Base-by-base conservation (phyloP, 257 asterid genomes). In the Plantago ovata region DNA sequence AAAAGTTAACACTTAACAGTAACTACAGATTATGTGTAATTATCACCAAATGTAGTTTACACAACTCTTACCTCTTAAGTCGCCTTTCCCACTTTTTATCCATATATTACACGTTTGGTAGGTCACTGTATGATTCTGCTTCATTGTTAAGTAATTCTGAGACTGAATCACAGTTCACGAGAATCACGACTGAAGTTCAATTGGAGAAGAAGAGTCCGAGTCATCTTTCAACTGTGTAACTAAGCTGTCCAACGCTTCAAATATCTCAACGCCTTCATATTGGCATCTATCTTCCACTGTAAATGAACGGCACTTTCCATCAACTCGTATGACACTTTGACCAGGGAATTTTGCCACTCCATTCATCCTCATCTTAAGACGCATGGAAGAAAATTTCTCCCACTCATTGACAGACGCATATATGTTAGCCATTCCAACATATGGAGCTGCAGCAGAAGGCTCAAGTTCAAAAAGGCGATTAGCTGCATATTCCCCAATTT, bases 271-370 rank as follows among this genome's bases (percentile, higher is more conserved):
- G 20, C 87, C 77, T 18, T 60, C 65, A 1, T 66, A 52, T 51
- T 77, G 94, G 43, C 60, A 67, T 63, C 91, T 72, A 76, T 84
- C 94, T 60, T 80, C 91, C 6, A 76, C 89, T 7, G 78, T 74
- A 73, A 87, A 87, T 1, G 63, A 64, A 24, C 47, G 58, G 14
- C 75, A 47, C 56, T 72, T 80, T 13, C 89, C 92, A 58, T 76
- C 64, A 33, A 87, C 82, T 19, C 63, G 75, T 47, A 84, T 58
- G 4, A 65, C 64, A 70, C 95, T 87, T 65, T 67, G 72, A 36
- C 91, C 95, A 3, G 94, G 86, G 41, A 36, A 66, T 73, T 84
- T 84, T 11, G 36, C 61, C 73, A 80, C 89, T 60, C 71, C 65
- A 53, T 70, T 77, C 60, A 56, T n/a, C n/a, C n/a, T n/a, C n/a